phyloP scores from a whole-genome alignment of 345 rosid genomes.

The Populus deltoides region DNA sequence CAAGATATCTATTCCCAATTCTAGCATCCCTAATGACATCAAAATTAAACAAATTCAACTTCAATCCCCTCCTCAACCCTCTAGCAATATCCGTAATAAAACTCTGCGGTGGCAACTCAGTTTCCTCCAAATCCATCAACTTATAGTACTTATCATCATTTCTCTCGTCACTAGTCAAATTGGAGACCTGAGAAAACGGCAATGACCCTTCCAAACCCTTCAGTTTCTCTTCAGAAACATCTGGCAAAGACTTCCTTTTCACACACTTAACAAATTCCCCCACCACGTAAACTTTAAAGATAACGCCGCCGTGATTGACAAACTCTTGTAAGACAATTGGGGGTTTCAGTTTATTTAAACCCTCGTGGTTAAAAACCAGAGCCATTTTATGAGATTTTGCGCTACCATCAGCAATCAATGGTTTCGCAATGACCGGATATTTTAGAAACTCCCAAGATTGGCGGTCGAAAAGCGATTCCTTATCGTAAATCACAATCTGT shows the following conservation, averaged over 20 bases:
- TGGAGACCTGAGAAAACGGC: slow-evolving; percentile 57
- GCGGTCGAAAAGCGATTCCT: slow-evolving; percentile 38
- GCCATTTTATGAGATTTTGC: slow-evolving; percentile 58
- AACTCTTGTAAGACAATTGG: slow-evolving; percentile 67
- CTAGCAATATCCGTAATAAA: slow-evolving; percentile 42
- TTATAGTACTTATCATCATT: slow-evolving; percentile 35
- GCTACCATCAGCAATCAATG: slow-evolving; percentile 56
- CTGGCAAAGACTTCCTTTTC: slow-evolving; percentile 57
- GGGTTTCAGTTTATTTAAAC: slow-evolving; percentile 45
- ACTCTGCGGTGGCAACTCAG: slow-evolving; percentile 46
- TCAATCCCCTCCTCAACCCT: slow-evolving; percentile 48
- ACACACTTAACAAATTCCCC: slow-evolving; percentile 57
- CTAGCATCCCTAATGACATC: slow-evolving; percentile 61
- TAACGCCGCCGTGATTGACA: slow-evolving; percentile 65
- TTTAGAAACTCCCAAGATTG: slow-evolving; percentile 38
- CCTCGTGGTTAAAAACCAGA: slow-evolving; percentile 50
- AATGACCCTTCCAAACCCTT: slow-evolving; percentile 37
- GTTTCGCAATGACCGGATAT: slow-evolving; percentile 66
- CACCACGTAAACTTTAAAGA: slow-evolving; percentile 58
- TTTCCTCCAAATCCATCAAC: slow-evolving; percentile 36
- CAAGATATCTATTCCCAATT: slow-evolving; percentile 43
- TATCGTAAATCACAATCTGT: slow-evolving; percentile 55
- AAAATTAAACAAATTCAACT: slow-evolving; percentile 55
- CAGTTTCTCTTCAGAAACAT: slow-evolving; percentile 49
- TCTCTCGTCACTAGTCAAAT: slow-evolving; percentile 34